Evolutionary conservation across 352 stramenopile genomes (phyloP).

Genomic region (Globisporangium paddicum): DNA sequence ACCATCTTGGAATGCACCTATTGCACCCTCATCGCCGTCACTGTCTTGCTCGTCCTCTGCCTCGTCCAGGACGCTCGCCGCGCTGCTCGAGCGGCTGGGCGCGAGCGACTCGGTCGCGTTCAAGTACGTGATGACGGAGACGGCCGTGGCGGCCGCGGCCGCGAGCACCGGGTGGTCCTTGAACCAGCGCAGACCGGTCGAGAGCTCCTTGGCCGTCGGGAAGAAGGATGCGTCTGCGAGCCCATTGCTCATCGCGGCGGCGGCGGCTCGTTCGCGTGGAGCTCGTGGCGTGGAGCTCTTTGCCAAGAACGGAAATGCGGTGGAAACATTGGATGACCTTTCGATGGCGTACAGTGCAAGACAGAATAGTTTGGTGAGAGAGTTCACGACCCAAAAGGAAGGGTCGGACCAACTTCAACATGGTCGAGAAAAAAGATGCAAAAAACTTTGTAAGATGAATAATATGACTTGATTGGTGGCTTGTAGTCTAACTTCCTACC

Average conservation of each 20-base stretch:
- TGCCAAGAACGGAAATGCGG: not conserved
- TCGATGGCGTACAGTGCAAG: not conserved
- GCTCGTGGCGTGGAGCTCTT: not conserved
- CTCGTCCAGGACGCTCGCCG: constrained; percentile 13
- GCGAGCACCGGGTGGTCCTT: constrained; percentile 81
- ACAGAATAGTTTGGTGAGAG: not conserved
- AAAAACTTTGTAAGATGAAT: not conserved
- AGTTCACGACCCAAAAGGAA: not conserved
- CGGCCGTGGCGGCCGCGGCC: constrained; percentile 67
- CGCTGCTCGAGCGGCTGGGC: constrained; percentile 10
- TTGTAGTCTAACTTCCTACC: no score
- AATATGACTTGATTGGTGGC: not conserved
- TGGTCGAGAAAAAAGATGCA: not conserved
- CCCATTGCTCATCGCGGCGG: constrained; percentile 29
- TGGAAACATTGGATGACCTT: constrained; percentile 2
- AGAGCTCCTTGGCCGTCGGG: constrained; percentile 79
- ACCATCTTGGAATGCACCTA: not conserved
- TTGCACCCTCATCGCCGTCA: not conserved
- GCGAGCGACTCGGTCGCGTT: constrained; percentile 41
- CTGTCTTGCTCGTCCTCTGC: constrained; percentile 6
- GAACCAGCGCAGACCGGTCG: constrained; percentile 79
- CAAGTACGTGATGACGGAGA: constrained; percentile 82
- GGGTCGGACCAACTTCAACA: constrained; percentile 3
- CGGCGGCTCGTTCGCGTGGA: not conserved
- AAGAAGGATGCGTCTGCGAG: constrained; percentile 73